Percentiles rank a stretch among this genome's conserved stretches.
Evolutionary conservation across 805 yeast genomes (phyloP).

Genomic region (Naumovozyma baii): DNA sequence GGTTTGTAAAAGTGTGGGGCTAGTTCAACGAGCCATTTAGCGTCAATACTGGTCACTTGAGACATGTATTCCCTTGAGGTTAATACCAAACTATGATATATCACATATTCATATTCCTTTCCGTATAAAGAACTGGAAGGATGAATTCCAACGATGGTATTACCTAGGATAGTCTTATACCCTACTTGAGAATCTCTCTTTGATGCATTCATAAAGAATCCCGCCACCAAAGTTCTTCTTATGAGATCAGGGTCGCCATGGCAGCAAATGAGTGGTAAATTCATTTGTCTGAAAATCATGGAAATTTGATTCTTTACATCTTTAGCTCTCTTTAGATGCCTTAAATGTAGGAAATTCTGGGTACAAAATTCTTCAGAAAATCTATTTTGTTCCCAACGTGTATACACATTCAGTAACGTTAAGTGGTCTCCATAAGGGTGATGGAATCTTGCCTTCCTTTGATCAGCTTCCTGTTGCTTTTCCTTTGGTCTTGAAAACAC

Average conservation of each 20-base stretch:
- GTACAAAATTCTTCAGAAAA: slow-evolving; percentile 36
- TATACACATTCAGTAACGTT: slow-evolving; percentile 70
- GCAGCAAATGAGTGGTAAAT: slow-evolving; percentile 40
- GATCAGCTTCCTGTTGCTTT: slow-evolving; percentile 66
- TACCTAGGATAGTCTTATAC: slow-evolving; percentile 59
- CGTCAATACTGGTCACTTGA: slow-evolving; percentile 72
- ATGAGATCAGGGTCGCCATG: slow-evolving; percentile 47
- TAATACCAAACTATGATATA: slow-evolving; percentile 71
- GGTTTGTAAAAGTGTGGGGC: slow-evolving; percentile 69
- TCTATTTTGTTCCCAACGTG: slow-evolving; percentile 58
- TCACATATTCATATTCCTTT: slow-evolving; percentile 60
- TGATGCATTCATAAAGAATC: slow-evolving; percentile 59
- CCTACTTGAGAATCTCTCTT: slow-evolving; percentile 66
- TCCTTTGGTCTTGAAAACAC: slow-evolving; percentile 76
- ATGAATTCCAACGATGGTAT: slow-evolving; percentile 69
- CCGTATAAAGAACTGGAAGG: slow-evolving; percentile 72
- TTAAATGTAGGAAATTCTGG: slow-evolving; percentile 62
- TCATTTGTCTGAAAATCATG: slow-evolving; percentile 43
- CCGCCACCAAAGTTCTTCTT: slow-evolving; percentile 54
- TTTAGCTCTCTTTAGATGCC: slow-evolving; percentile 64
- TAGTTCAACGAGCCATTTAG: slow-evolving; percentile 61
- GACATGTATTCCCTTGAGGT: slow-evolving; percentile 91
- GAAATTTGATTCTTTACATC: slow-evolving; percentile 71
- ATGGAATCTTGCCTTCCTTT: slow-evolving; percentile 61
- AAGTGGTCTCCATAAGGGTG: slow-evolving; percentile 76